Evolutionary conservation across 495 filamentous ascomycete species (phyloP).

Genomic region (Massariosphaeria phaeospora): DNA sequence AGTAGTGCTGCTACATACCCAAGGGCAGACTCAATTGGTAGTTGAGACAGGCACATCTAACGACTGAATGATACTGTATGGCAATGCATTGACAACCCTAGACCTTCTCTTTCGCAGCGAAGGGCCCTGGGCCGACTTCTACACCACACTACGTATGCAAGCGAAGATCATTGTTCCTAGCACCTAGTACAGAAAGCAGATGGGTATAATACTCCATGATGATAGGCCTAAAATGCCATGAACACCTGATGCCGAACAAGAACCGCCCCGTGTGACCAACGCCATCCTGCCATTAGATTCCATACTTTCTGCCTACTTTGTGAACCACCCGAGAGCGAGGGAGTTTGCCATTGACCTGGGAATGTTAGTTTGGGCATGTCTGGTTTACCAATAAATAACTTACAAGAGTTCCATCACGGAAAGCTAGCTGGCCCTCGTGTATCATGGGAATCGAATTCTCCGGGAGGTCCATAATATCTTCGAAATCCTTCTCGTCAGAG

Average conservation of each 20-base stretch:
- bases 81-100: conserved; percentile 42
- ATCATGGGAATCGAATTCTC: conserved; percentile 25
- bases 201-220: background rate
- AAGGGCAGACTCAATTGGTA: no score
- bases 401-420: conserved; percentile 30
- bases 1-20: no score
- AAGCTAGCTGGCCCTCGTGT: conserved; percentile 27
- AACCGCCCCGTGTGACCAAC: background rate
- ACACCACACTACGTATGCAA: no score
- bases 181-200: no score
- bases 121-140: no score
- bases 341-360: conserved; percentile 15
- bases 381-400: background rate
- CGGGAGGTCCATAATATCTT: conserved; percentile 30
- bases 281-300: background rate
- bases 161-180: no score
- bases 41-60: no score
- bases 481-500: background rate
- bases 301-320: conserved; percentile 18
- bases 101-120: no score
- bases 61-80: conserved; percentile 36
- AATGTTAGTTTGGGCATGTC: background rate
- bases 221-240: background rate
- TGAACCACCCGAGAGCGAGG: conserved; percentile 10
- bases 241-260: no score